Conservation (phyloP, 1,284 basidiomycete species). For the Anthracocystis walkeri region DNA sequence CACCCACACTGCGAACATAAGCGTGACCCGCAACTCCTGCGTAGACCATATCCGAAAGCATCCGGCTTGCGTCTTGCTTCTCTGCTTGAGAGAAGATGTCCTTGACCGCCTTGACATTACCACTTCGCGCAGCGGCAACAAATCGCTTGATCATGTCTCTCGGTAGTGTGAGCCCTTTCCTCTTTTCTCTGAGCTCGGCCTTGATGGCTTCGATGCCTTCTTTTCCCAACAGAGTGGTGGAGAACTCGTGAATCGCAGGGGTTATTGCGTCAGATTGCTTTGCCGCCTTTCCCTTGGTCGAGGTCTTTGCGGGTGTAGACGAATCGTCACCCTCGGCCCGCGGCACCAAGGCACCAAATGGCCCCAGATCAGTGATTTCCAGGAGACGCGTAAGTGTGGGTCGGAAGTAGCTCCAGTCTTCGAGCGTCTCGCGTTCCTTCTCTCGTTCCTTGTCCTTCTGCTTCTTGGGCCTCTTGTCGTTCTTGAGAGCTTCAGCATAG, state of each 20-base stretch:
- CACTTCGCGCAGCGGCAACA: constrained; percentile 16
- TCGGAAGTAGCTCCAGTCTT: constrained; percentile 62
- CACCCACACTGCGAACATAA: constrained; percentile 54
- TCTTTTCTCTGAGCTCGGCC: constrained; percentile 16
- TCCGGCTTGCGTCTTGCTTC: constrained; percentile 34
- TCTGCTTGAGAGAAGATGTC: constrained; percentile 26
- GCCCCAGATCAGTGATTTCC: constrained; percentile 50
- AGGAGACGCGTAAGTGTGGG: constrained; percentile 52
- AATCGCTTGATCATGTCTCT: constrained; percentile 13
- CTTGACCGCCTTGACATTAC: constrained; percentile 14
- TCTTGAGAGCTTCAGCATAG: constrained; percentile 46
- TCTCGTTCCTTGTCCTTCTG: constrained; percentile 58
- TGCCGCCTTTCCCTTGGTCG: constrained; percentile 6
- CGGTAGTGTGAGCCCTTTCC: constrained; percentile 10
- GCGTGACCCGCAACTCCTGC: constrained; percentile 48
- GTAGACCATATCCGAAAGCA: constrained; percentile 53
- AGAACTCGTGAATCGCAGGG: not conserved
- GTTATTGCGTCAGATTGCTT: not conserved
- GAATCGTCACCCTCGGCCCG: not conserved
- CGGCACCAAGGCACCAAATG: constrained; percentile 25
- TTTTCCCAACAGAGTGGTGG: constrained; percentile 15
- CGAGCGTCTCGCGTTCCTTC: constrained; percentile 57
- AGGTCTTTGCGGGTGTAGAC: not conserved
- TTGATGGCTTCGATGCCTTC: constrained; percentile 29
- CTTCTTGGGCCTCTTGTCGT: constrained; percentile 55